Evolutionary conservation across 2,329 filamentous ascomycete genomes (phyloP).

Genomic region (Hansfordia pulvinata): DNA sequence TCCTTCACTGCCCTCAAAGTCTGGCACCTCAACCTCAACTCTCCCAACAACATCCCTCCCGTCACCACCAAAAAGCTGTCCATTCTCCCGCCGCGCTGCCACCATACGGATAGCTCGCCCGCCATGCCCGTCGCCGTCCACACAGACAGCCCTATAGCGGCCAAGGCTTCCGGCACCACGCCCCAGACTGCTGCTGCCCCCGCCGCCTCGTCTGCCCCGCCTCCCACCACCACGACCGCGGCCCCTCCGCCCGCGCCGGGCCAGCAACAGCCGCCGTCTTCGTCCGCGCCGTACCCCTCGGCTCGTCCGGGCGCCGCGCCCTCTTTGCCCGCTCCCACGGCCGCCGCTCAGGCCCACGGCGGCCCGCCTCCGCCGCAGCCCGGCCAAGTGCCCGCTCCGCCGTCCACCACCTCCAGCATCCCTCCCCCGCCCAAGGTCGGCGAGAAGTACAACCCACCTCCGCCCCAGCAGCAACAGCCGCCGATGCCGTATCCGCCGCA

Average conservation of each 20-base stretch:
- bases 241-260: conserved; percentile 11
- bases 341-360: conserved; percentile 16
- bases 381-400: conserved; percentile 31
- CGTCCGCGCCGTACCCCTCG: conserved; percentile 18
- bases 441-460: conserved; percentile 25
- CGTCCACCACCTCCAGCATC: conserved; percentile 10
- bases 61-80: conserved; percentile 24
- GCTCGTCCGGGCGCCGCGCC: conserved; percentile 33
- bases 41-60: neutral
- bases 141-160: conserved; percentile 43
- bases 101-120: conserved; percentile 37
- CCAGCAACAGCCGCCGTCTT: conserved; percentile 16
- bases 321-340: conserved; percentile 28
- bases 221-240: conserved; percentile 7
- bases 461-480: conserved; percentile 16
- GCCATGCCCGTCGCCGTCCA: conserved; percentile 48
- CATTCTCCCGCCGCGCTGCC: conserved; percentile 20
- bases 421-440: conserved; percentile 39
- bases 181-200: conserved; percentile 25
- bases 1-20: neutral
- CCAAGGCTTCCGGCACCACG: conserved; percentile 35
- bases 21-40: too few species aligned
- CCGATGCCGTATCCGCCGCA: conserved; percentile 27
- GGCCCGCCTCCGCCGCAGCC: conserved; percentile 43
- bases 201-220: conserved; percentile 8